Base-by-base conservation (phyloP, 495 filamentous ascomycete species). In the Astrocystis sublimbata region DNA sequence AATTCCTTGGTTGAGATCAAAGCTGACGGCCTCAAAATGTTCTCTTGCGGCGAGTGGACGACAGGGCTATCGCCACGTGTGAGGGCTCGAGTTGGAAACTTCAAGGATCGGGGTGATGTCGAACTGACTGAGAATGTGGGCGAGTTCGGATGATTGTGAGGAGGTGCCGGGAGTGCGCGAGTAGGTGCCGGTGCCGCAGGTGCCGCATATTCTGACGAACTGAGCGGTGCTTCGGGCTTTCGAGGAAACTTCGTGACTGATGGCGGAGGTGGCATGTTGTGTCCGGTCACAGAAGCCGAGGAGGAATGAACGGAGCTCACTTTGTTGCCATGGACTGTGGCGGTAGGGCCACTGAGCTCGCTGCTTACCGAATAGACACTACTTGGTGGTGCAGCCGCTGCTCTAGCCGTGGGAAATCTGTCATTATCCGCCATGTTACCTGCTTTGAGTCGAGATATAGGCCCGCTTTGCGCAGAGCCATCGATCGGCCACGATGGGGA, bases 101-200 rank as follows among this genome's bases (percentile, higher is more conserved):
- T 58, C 5, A 54, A 54, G 0, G 52, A 51, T 10, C 58, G 38
- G 6, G 66, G 60, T 15, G 68, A 69, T 3, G 64, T 36, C 1
- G 65, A 60, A 2, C 64, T 64, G 23, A 63, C 60, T 13, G 65
- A 33, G 26, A 68, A 72, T 1, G 67, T 67, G 8, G 69, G 69
- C n/a, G 69, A 69, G 2, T 58, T 50, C 1, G 67, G 62, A 41
- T 67, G 62, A 19, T 64, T 67, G 31, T 58, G 58, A 15, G 71
- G 72, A 10, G 68, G 70, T 6, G 66, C 64, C 1, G 72, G 72
- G 12, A 74, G 65, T 13, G 68, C 70, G 19, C 68, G 67, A 24
- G 36, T 72, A 2, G 73, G 73, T 3, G 73, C 67, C 17, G 73
- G 73, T 8, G 71, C 73, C 17, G 68, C 68, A 4, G 75, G 71